A percentile compares a stretch with the other conserved stretches of the same genome.
phyloP scores from a whole-genome alignment of 78 protist genomes.

The Speleostelium caveatum region DNA sequence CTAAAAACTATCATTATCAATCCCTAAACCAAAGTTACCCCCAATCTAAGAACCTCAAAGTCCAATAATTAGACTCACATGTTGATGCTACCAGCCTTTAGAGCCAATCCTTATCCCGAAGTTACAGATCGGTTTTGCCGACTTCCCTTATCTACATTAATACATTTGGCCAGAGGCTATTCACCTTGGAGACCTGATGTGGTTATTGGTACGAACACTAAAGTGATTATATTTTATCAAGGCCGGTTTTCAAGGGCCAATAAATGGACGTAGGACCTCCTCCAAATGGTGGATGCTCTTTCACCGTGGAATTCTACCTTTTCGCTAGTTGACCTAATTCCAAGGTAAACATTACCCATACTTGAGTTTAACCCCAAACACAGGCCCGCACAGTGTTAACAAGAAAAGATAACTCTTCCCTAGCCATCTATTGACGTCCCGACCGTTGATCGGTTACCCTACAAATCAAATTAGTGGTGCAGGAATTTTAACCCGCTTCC shows the following conservation, averaged over 20 bases:
- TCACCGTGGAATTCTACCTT: conserved; percentile 15
- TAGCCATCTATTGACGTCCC: conserved; percentile 78
- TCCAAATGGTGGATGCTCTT: conserved; percentile 32
- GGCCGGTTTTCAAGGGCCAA: conserved; percentile 87
- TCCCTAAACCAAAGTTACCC: too few species aligned
- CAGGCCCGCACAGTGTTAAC: conserved; percentile 59
- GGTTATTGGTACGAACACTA: conserved; percentile 91
- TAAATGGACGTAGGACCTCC: conserved; percentile 17
- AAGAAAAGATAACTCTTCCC: conserved; percentile 91
- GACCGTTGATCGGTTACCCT: conserved; percentile 33
- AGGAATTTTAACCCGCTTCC: conserved; percentile 94
- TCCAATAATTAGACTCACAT: background rate
- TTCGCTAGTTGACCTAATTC: conserved; percentile 33
- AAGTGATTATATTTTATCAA: conserved; percentile 39
- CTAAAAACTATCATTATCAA: background rate
- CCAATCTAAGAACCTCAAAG: background rate
- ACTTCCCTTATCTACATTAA: conserved; percentile 96
- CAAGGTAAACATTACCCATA: too few species aligned
- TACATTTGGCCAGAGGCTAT: conserved; percentile 93
- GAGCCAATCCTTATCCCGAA: conserved; percentile 97
- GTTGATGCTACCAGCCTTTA: conserved; percentile 67
- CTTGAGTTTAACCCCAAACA: too few species aligned
- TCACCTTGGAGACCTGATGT: conserved; percentile 97
- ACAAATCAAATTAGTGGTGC: conserved; percentile 48
- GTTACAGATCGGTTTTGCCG: conserved; percentile 96